phyloP scores from a whole-genome alignment of 176 grass and related monocot genomes.

The Carex parvula region DNA sequence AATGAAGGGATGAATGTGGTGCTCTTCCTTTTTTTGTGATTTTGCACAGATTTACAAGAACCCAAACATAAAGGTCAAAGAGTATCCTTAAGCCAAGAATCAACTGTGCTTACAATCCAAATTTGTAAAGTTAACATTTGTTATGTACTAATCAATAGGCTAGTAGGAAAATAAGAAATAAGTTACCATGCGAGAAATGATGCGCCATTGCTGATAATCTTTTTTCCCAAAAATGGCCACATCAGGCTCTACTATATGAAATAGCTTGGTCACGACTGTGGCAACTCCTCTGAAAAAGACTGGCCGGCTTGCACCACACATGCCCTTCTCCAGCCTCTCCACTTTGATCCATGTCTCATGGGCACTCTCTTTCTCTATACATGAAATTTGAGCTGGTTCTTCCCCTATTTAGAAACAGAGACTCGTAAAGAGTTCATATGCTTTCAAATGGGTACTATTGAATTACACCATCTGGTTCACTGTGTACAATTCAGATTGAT shows the following conservation, averaged over 20 bases:
- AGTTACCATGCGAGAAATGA: slow-evolving; percentile 76
- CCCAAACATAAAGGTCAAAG: background rate
- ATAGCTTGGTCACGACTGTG: slow-evolving; percentile 70
- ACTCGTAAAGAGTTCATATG: background rate
- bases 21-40: background rate
- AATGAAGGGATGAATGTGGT: background rate
- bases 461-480: background rate
- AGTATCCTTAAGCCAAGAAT: background rate
- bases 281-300: slow-evolving; percentile 81
- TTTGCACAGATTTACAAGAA: background rate
- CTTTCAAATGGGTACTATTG: background rate
- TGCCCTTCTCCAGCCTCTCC: slow-evolving; percentile 61
- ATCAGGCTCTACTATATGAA: slow-evolving; percentile 81
- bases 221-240: slow-evolving; percentile 89
- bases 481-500: background rate
- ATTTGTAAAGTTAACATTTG: background rate
- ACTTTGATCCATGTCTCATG: slow-evolving; percentile 85
- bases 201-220: slow-evolving; percentile 92
- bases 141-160: background rate
- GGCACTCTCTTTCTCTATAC: slow-evolving; percentile 44
- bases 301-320: slow-evolving; percentile 76
- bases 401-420: background rate
- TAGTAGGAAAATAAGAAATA: background rate
- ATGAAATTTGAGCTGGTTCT: slow-evolving; percentile 26
- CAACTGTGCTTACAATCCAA: background rate